Conservation (phyloP, 495 filamentous ascomycete species). For the Thozetella sp. region DNA sequence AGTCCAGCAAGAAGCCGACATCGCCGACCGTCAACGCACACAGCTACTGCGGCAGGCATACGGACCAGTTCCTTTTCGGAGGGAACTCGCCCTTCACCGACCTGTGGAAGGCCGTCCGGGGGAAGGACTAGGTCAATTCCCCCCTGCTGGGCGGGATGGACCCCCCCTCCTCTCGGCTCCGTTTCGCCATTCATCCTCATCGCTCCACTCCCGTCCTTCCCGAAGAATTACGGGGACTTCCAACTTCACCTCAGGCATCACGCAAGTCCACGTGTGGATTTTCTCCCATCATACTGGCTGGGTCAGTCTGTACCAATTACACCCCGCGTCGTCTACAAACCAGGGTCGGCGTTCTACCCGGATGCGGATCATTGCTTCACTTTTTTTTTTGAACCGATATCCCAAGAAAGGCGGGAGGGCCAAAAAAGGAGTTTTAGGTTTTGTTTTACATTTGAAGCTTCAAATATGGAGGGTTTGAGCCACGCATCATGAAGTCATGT, state of each 20-base stretch:
- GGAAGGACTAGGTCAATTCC: constrained; percentile 13
- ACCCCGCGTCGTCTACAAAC: background rate
- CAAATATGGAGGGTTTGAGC: background rate
- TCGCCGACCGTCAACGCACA: constrained; percentile 27
- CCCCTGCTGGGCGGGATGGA: background rate
- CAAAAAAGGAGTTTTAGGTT: background rate
- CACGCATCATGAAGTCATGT: background rate
- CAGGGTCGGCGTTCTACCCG: background rate
- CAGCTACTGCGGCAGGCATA: constrained; percentile 35
- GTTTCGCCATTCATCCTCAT: background rate
- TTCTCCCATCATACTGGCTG: constrained; percentile 16
- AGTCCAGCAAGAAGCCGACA: constrained; percentile 2
- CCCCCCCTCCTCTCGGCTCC: background rate
- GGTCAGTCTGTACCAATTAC: constrained; percentile 15
- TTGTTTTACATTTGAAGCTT: background rate
- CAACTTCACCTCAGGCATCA: background rate
- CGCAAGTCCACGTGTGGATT: too few species aligned
- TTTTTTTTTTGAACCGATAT: background rate
- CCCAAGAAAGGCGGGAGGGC: background rate
- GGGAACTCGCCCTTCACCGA: constrained; percentile 21
- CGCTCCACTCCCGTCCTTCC: background rate
- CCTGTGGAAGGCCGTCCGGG: constrained; percentile 24
- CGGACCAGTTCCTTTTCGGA: constrained; percentile 29
- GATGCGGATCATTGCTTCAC: background rate
- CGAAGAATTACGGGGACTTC: background rate